These are phyloP conservation scores for Ustilago hordei DNA, from an alignment of 1,284 basidiomycete genomes.

Conservation along the genomic window DNA sequence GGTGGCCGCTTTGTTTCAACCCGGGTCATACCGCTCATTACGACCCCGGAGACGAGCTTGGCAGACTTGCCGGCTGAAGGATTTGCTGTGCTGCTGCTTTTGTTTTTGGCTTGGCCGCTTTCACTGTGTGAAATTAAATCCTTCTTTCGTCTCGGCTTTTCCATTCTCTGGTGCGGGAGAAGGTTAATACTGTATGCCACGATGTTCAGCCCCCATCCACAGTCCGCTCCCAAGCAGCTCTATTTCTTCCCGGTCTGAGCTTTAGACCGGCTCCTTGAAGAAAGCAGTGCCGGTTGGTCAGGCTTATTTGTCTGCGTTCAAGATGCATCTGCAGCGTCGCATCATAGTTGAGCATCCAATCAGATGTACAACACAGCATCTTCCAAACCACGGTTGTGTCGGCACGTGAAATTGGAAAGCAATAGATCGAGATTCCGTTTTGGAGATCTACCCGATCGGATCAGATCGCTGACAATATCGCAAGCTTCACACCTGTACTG, in stretches of 20 bases:
- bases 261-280: background rate
- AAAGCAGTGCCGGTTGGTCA: conserved; percentile 1
- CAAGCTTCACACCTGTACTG: background rate
- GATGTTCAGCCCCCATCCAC: background rate
- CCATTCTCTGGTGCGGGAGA: background rate
- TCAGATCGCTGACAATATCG: background rate
- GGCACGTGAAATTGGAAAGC: conserved; percentile 24
- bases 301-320: background rate
- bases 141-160: background rate
- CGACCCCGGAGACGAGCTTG: conserved; percentile 9
- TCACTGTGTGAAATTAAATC: background rate
- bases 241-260: conserved; percentile 10
- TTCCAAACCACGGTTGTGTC: background rate
- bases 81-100: background rate
- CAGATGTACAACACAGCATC: conserved; percentile 1
- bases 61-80: conserved; percentile 3
- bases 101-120: conserved; percentile 12
- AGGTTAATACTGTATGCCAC: background rate
- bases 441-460: background rate
- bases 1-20: background rate
- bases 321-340: conserved; percentile 15
- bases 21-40: background rate
- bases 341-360: conserved; percentile 26
- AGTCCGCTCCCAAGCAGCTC: background rate
- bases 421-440: background rate